Conservation (phyloP, 495 filamentous ascomycete genomes). For the Penicillium steckii region DNA sequence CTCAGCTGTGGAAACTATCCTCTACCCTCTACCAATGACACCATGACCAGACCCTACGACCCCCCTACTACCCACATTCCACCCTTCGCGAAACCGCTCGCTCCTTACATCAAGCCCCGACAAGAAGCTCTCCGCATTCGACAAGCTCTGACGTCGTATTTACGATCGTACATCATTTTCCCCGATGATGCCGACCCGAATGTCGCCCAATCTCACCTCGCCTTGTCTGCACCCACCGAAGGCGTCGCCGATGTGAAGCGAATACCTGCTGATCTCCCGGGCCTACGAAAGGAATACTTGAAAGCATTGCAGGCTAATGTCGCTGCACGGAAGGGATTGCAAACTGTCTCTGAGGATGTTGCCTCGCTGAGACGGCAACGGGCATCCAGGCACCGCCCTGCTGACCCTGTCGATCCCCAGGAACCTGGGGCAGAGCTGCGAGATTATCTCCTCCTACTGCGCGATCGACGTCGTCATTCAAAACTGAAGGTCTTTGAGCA, state of each 20-base stretch:
- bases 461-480: slow-evolving; percentile 52
- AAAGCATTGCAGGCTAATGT: slow-evolving; percentile 59
- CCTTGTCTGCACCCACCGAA: slow-evolving; percentile 36
- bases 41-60: slow-evolving; percentile 21
- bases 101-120: slow-evolving; percentile 46
- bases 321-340: slow-evolving; percentile 49
- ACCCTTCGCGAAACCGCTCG: slow-evolving; percentile 35
- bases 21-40: slow-evolving; percentile 17
- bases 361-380: slow-evolving; percentile 20
- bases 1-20: slow-evolving; percentile 1
- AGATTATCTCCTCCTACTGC: slow-evolving; percentile 54
- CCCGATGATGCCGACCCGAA: slow-evolving; percentile 28
- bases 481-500: slow-evolving; percentile 54
- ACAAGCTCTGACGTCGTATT: slow-evolving; percentile 42
- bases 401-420: slow-evolving; percentile 20
- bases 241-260: slow-evolving; percentile 36
- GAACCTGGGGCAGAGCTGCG: slow-evolving; percentile 38
- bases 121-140: slow-evolving; percentile 47
- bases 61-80: slow-evolving; percentile 40
- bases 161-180: slow-evolving; percentile 41
- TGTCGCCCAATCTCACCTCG: slow-evolving; percentile 32
- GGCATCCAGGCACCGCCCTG: slow-evolving; percentile 8
- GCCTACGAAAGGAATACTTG: slow-evolving; percentile 51
- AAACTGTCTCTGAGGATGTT: slow-evolving; percentile 30
- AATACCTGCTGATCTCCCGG: slow-evolving; percentile 37